Conservation (phyloP, 179 eudicot genomes). For the Silene noctiflora region DNA sequence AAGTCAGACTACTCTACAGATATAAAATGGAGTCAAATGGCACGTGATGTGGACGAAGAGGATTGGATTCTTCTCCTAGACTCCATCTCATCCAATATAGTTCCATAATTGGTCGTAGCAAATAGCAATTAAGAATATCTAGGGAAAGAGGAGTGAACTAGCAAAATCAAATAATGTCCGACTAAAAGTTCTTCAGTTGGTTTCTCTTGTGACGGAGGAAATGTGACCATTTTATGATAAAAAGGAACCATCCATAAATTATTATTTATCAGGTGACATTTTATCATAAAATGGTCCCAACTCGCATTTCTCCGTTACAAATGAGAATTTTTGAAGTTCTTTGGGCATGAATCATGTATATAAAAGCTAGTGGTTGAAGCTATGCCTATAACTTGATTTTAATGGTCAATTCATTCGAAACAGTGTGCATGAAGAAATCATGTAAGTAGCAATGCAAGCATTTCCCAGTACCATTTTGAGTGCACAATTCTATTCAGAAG, state of each 20-base stretch:
- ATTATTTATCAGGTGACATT: too few species aligned
- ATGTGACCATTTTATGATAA: too few species aligned
- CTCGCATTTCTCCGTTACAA: too few species aligned
- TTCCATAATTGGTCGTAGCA: slow-evolving; percentile 30
- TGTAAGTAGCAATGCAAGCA: slow-evolving; percentile 17
- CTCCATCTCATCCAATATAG: slow-evolving; percentile 39
- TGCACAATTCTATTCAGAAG: slow-evolving; percentile 16
- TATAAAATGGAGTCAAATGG: slow-evolving; percentile 40
- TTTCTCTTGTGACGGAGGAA: too few species aligned
- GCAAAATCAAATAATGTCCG: slow-evolving; percentile 15
- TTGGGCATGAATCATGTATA: slow-evolving; percentile 21
- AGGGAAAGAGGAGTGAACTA: background rate
- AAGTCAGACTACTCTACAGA: slow-evolving; percentile 25
- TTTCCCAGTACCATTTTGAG: slow-evolving; percentile 7
- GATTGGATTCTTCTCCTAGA: slow-evolving; percentile 55
- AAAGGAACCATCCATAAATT: too few species aligned
- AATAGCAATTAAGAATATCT: slow-evolving; percentile 12
- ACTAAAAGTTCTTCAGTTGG: slow-evolving; percentile 1
- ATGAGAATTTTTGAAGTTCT: too few species aligned
- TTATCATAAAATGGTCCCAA: too few species aligned
- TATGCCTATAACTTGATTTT: slow-evolving; percentile 10
- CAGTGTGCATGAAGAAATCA: slow-evolving; percentile 22
- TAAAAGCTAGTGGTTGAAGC: slow-evolving; percentile 7
- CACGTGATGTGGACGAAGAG: slow-evolving; percentile 46
- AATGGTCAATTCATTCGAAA: slow-evolving; percentile 15